These are phyloP conservation scores for Bassia scoparia DNA, from an alignment of 148 eudicot genomes.

Conservation along the genomic window DNA sequence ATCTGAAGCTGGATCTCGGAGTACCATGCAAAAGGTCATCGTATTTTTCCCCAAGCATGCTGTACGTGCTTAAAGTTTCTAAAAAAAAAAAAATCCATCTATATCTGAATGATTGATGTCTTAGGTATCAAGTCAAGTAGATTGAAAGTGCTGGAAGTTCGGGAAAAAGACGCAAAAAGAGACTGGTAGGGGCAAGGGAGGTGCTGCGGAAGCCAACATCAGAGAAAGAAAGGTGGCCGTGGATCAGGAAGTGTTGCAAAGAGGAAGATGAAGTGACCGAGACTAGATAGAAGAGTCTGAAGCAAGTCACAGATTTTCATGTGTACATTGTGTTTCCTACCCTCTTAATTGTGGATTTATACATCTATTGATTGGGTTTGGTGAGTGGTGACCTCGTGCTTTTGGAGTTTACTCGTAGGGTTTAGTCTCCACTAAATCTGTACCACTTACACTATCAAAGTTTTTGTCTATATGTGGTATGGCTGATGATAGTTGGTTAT, in stretches of 20 bases:
- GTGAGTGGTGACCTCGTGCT: background rate
- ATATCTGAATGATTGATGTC: background rate
- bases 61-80: background rate
- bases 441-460: background rate
- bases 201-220: constrained; percentile 23
- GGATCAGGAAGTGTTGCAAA: constrained; percentile 34
- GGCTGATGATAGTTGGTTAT: constrained; percentile 7
- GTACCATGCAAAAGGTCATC: constrained; percentile 59
- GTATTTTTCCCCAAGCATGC: background rate
- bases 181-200: constrained; percentile 70
- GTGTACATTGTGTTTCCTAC: background rate
- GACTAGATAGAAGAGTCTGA: background rate
- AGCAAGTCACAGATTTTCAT: background rate
- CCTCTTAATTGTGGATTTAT: background rate
- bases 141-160: constrained; percentile 60
- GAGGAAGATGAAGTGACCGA: constrained; percentile 30
- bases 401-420: constrained; percentile 5
- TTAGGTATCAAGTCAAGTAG: constrained; percentile 79
- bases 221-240: constrained; percentile 36
- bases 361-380: background rate
- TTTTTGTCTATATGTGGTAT: constrained; percentile 7
- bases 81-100: background rate
- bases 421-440: constrained; percentile 3
- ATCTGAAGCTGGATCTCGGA: constrained; percentile 58
- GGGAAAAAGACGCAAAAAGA: constrained; percentile 52